Base-by-base conservation (phyloP, 202 grass and related monocot genomes). In the Eragrostis tef region DNA sequence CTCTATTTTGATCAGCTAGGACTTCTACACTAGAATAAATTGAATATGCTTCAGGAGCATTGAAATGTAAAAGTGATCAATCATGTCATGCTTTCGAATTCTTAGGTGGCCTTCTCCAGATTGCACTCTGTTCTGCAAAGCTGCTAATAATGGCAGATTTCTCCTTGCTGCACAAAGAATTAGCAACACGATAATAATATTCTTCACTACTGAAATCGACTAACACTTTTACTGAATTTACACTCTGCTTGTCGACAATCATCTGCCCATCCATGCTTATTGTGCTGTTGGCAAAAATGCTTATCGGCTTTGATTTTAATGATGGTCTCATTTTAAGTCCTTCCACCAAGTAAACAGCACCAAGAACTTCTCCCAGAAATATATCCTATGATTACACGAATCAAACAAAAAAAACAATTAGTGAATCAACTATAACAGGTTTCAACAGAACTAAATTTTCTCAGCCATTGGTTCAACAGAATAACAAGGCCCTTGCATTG, bases 301-400 rank as follows among this genome's bases (percentile, higher is more conserved):
- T 80, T 79, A 97, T 77, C 14, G 58, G 42, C 77, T 79, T 89
- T 50, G 71, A 12, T 77, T 81, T 62, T 42, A 86, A 22, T 49
- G 20, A 58, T 42, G 71, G 54, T 62, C 74, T 79, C 52, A 93
- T 49, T 24, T 86, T 82, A 16, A 73, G 77, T 36, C 79, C 75
- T 49, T 93, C 86, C 13, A 91, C 80, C 10, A 97, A 79, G 79
- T 82, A 93, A 79, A 93, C 85, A 60, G 89, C 94, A n/a, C 91
- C 91, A 86, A 91, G 85, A 66, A 97, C 46, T 91, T 97, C 94
- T 25, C 94, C 94, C 57, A 90, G 84, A 86, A 97, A 93, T 44
- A 93, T 93, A 76, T 86, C 87, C 91, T 97, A 74, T 6, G 12
- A 81, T 54, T 50, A 63, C 9, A 6, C 15, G 7, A 83, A 5